These are phyloP conservation scores for Fusarium foetens DNA, from an alignment of 2,329 filamentous ascomycete species.

Conservation along the genomic window DNA sequence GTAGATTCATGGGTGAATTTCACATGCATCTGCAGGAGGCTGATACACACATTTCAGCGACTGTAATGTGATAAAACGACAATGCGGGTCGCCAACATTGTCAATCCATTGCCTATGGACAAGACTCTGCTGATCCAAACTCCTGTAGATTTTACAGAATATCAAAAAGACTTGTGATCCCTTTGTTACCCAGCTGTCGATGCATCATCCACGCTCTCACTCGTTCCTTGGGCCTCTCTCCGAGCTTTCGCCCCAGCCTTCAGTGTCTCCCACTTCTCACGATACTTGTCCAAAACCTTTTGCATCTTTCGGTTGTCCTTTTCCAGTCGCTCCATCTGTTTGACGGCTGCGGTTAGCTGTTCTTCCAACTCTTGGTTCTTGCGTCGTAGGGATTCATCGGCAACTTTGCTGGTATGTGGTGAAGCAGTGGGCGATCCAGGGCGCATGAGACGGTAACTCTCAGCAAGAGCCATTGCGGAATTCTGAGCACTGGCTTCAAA, in stretches of 20 bases:
- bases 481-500: conserved; percentile 94
- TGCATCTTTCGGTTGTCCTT: conserved; percentile 66
- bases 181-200: conserved; percentile 30
- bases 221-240: conserved; percentile 53
- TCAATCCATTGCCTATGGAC: background rate
- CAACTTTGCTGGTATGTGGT: conserved; percentile 34
- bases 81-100: background rate
- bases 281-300: conserved; percentile 66
- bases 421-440: conserved; percentile 62
- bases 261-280: conserved; percentile 69
- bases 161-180: background rate
- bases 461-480: conserved; percentile 84
- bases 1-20: background rate
- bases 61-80: background rate
- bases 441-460: conserved; percentile 76
- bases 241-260: conserved; percentile 70
- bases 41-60: background rate
- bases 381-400: conserved; percentile 54
- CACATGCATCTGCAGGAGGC: background rate
- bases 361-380: conserved; percentile 75
- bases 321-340: conserved; percentile 74
- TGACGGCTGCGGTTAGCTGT: conserved; percentile 65
- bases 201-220: conserved; percentile 51
- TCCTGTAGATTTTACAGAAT: background rate
- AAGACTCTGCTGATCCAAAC: background rate